These are phyloP conservation scores for Boletus tomentosulus DNA, from an alignment of 768 basidiomycete species.

Conservation along the genomic window DNA sequence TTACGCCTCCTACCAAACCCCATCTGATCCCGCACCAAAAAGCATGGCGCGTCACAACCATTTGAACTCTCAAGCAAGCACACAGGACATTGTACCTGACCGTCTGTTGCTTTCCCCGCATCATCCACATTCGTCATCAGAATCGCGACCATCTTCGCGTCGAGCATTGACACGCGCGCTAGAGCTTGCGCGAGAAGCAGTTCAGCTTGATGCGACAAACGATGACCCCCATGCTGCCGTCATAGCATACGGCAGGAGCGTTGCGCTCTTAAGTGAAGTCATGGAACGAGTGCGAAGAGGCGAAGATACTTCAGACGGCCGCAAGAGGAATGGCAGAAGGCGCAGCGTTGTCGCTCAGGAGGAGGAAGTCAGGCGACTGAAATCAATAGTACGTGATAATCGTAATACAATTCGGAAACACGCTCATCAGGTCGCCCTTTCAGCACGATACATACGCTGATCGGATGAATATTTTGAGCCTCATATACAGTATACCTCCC, in stretches of 20 bases:
- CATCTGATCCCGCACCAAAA: constrained; percentile 55
- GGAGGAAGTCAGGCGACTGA: constrained; percentile 82
- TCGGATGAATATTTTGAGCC: constrained; percentile 87
- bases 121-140: constrained; percentile 40
- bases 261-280: constrained; percentile 82
- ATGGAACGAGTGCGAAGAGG: constrained; percentile 88
- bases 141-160: constrained; percentile 67
- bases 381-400: constrained; percentile 73
- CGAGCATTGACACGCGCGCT: constrained; percentile 82
- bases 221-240: constrained; percentile 88
- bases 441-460: constrained; percentile 96
- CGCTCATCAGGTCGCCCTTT: constrained; percentile 13
- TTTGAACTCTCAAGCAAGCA: constrained; percentile 19
- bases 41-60: constrained; percentile 40
- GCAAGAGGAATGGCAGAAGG: constrained; percentile 56
- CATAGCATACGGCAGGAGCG: constrained; percentile 83
- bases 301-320: constrained; percentile 73
- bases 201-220: constrained; percentile 81
- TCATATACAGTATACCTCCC: constrained; percentile 83
- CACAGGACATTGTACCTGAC: constrained; percentile 41
- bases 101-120: constrained; percentile 42
- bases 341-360: constrained; percentile 86
- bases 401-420: constrained; percentile 5
- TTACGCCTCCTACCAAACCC: constrained; percentile 41
- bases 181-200: constrained; percentile 86